Evolutionary conservation across 768 basidiomycete species (phyloP).

Genomic region (Amanita pseudoporphyria): DNA sequence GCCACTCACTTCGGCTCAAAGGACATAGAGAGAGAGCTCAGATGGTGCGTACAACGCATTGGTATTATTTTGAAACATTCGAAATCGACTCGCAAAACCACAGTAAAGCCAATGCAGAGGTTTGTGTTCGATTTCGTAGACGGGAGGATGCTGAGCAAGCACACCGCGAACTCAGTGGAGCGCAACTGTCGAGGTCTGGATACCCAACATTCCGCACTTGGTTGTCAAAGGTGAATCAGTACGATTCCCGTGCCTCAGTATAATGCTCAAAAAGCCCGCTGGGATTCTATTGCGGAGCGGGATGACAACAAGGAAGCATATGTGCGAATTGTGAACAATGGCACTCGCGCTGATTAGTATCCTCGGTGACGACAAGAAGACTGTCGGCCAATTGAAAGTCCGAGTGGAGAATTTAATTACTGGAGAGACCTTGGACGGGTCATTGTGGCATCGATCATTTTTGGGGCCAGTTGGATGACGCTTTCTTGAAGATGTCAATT

Average conservation of each 20-base stretch:
- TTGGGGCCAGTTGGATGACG: conserved; percentile 15
- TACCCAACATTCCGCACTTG: conserved; percentile 26
- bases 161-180: conserved; percentile 24
- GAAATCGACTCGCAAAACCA: neutral
- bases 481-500: conserved; percentile 26
- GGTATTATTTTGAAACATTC: neutral
- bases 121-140: conserved; percentile 35
- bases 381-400: conserved; percentile 48
- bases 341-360: conserved; percentile 30
- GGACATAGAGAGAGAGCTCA: neutral
- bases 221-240: conserved; percentile 40
- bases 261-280: conserved; percentile 36
- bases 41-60: neutral
- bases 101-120: conserved; percentile 8
- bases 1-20: too few relatives aligned
- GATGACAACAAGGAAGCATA: conserved; percentile 26
- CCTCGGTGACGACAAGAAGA: conserved; percentile 42
- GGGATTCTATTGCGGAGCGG: conserved; percentile 32
- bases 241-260: conserved; percentile 41
- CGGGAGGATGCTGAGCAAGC: conserved; percentile 39
- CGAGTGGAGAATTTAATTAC: conserved; percentile 44
- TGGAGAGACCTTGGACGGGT: conserved; percentile 35
- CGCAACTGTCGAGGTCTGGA: conserved; percentile 19
- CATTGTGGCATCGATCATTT: conserved; percentile 43
- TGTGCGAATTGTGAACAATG: conserved; percentile 18